These are phyloP conservation scores for Leccinum subspadiceum DNA, from an alignment of 1,284 basidiomycete species.

Conservation along the genomic window DNA sequence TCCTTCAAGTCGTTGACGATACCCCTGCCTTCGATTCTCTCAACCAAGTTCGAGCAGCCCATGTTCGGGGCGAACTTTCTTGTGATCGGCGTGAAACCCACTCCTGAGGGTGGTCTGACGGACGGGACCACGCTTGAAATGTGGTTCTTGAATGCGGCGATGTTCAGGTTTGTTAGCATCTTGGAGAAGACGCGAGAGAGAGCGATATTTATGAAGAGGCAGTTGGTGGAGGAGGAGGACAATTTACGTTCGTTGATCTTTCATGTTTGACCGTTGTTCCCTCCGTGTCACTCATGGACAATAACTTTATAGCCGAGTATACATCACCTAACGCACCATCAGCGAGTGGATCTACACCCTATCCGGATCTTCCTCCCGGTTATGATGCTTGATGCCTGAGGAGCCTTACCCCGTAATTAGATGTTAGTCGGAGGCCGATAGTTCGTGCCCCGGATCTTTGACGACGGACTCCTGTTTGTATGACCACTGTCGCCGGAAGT, in stretches of 20 bases:
- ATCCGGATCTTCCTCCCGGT: slow-evolving; percentile 58
- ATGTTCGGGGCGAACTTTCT: slow-evolving; percentile 69
- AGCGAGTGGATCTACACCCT: slow-evolving; percentile 34
- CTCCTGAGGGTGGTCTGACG: slow-evolving; percentile 60
- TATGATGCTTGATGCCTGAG: slow-evolving; percentile 48
- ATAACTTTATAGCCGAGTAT: slow-evolving; percentile 49
- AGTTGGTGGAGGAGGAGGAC: slow-evolving; percentile 54
- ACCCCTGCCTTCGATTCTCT: slow-evolving; percentile 61
- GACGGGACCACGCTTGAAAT: slow-evolving; percentile 64
- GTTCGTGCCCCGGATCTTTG: background rate
- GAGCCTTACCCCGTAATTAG: background rate
- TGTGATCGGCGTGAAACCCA: slow-evolving; percentile 61
- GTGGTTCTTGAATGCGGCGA: slow-evolving; percentile 61
- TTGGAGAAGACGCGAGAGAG: slow-evolving; percentile 75
- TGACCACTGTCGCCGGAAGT: background rate
- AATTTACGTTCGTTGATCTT: slow-evolving; percentile 59
- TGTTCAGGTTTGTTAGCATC: slow-evolving; percentile 70
- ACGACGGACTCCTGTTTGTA: background rate
- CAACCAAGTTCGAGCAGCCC: slow-evolving; percentile 73
- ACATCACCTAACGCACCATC: slow-evolving; percentile 49
- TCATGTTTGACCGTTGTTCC: background rate
- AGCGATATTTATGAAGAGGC: slow-evolving; percentile 70
- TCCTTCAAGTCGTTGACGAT: slow-evolving; percentile 51
- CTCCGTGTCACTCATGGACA: slow-evolving; percentile 4
- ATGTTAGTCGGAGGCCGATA: background rate